Evolutionary conservation across 495 filamentous ascomycete species (phyloP), one percentile per base, ranked within the genome.

Genomic region (Lasiosphaeria hispida): DNA sequence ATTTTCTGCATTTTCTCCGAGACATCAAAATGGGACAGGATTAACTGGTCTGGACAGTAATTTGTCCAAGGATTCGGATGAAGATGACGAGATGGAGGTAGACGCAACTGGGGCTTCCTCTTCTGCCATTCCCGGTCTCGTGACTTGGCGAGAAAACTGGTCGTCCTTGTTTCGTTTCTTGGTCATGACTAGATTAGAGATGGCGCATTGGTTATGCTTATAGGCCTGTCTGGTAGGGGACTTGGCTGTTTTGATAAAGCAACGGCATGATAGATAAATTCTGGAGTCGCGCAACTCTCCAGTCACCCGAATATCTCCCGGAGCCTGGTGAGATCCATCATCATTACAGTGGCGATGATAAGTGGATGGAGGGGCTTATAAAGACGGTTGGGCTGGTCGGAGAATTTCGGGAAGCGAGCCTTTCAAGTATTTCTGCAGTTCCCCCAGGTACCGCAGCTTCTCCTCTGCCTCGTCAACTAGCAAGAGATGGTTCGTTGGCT

Each of bases 241-340:
- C 47, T 15, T 49, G 15, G 23, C 30, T 37, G 47, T 49, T 49
- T 49, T 49, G 33, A 49, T 37, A 15, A 49, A 49, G 47, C 47
- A 49, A 49, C 11, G 47, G 47, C 47, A 49, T 7, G 47, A 49
- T 23, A 10, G 7, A n/a, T 9, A 49, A 49, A 3, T 10, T 9
- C 33, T 7, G n/a, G 47, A 49, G 47, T 3, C 3, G 45, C 45
- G 45, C 5, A 36, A 3, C 47, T 15, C 11, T 34, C 13, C 13
- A 34, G 30, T 14, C 47, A 7, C 10, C 34, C 23, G 47, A 37
- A 36, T 4, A 49, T 14, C 7, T 36, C 11, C 34, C 47, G 47
- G 14, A 49, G 30, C 8, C 1, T 49, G 13, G 47, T 9, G 2
- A 49, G 11, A 15, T 49, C 47, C 47, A 35, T 49, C 47, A 49